Percentiles rank a stretch among this genome's conserved stretches.
These are phyloP conservation scores for Penicillium chermesinum DNA, from an alignment of 495 filamentous ascomycete species.

Conservation along the genomic window DNA sequence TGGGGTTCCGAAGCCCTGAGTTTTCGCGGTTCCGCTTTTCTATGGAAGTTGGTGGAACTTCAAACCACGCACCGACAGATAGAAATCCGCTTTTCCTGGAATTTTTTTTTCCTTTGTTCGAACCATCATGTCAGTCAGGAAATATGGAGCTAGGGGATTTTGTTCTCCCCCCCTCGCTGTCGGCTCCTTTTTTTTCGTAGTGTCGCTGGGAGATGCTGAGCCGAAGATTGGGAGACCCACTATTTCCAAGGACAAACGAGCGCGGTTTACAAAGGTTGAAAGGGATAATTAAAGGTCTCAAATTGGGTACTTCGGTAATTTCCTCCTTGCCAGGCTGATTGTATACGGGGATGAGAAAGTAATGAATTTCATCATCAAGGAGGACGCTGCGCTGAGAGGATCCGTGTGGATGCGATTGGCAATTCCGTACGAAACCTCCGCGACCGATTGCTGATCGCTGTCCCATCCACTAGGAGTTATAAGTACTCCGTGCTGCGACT, in stretches of 20 bases:
- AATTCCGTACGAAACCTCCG: constrained; percentile 2
- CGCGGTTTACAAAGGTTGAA: not conserved
- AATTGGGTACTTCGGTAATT: not conserved
- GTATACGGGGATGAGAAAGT: not conserved
- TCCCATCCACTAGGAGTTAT: constrained; percentile 4
- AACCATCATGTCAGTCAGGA: not conserved
- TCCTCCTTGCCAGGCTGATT: constrained; percentile 10
- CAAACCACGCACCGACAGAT: not conserved
- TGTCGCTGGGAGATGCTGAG: too few relatives aligned
- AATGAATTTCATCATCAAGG: not conserved
- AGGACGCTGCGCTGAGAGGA: not conserved
- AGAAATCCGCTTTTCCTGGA: not conserved
- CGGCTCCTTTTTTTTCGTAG: too few relatives aligned
- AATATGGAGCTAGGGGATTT: not conserved
- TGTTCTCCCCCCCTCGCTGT: not conserved
- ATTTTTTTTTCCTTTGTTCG: not conserved
- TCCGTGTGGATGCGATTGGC: not conserved
- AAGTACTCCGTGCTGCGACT: too few relatives aligned
- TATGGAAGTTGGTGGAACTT: not conserved
- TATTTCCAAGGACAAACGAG: not conserved
- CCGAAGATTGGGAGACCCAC: not conserved
- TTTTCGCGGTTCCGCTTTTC: constrained; percentile 3
- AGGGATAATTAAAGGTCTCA: constrained; percentile 1
- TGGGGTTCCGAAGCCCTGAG: constrained; percentile 20
- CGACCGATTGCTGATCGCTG: constrained; percentile 9